Conservation (phyloP, 2,329 filamentous ascomycete genomes). For the Raffaelea ambrosiae region DNA sequence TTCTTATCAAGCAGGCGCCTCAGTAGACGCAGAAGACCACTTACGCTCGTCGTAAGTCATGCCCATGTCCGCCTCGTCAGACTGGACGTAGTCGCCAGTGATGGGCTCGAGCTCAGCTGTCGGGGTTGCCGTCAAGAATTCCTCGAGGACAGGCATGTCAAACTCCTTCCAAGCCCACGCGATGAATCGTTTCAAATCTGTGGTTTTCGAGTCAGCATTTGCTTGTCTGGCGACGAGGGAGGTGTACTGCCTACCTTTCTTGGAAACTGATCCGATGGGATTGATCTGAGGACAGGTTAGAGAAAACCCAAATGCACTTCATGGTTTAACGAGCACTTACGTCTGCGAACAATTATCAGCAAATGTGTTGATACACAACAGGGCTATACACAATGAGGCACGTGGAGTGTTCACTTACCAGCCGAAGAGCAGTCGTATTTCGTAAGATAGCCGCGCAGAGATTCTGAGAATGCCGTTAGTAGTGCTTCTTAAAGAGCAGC, state of each 20-base stretch:
- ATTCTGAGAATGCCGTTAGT: constrained; percentile 26
- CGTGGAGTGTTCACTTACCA: not conserved
- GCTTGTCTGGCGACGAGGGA: not conserved
- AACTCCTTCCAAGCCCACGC: constrained; percentile 52
- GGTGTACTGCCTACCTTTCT: constrained; percentile 28
- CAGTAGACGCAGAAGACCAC: not conserved
- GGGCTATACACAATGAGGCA: not conserved
- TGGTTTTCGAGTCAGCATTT: not conserved
- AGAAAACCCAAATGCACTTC: too few species aligned
- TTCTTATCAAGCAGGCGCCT: not conserved
- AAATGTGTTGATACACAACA: too few species aligned
- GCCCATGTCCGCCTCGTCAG: constrained; percentile 42
- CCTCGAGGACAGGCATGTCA: constrained; percentile 52
- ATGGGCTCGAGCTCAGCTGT: constrained; percentile 59
- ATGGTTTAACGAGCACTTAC: too few species aligned
- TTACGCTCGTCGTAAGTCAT: constrained; percentile 38
- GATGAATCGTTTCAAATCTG: constrained; percentile 64
- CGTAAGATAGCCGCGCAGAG: constrained; percentile 44
- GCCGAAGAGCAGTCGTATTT: constrained; percentile 52
- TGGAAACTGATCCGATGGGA: constrained; percentile 53
- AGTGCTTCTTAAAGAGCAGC: too few species aligned
- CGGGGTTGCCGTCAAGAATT: constrained; percentile 56
- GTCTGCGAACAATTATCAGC: too few species aligned
- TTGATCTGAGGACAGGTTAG: constrained; percentile 31
- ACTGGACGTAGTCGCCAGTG: constrained; percentile 47